Percentiles rank a stretch among this genome's conserved stretches.
phyloP scores from a whole-genome alignment of 257 asterid species.

The Lycium barbarum region DNA sequence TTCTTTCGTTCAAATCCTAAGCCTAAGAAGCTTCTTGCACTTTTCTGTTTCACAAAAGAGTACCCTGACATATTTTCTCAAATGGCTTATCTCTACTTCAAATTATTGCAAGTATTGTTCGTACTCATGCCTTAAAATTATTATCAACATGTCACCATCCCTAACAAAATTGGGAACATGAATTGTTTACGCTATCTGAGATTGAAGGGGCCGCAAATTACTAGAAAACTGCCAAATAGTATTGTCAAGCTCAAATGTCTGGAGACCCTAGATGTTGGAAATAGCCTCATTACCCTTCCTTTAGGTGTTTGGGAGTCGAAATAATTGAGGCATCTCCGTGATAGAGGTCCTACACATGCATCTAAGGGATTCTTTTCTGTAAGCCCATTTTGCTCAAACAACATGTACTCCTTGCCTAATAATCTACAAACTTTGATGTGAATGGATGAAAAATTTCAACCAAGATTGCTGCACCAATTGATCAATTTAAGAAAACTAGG shows the following conservation, averaged over 20 bases:
- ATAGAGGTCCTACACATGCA: not conserved
- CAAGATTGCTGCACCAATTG: not conserved
- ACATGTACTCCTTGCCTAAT: conserved; percentile 12
- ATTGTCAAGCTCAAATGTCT: conserved; percentile 25
- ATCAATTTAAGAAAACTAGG: conserved; percentile 29
- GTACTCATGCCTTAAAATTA: not conserved
- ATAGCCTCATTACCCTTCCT: not conserved
- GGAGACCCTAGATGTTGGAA: conserved; percentile 26
- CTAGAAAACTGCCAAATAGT: not conserved
- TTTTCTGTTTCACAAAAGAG: not conserved
- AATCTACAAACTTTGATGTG: conserved; percentile 29
- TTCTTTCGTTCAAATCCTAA: not conserved
- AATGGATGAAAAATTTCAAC: not conserved
- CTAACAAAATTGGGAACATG: conserved; percentile 28
- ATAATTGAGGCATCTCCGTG: not conserved
- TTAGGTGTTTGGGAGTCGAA: conserved; percentile 24
- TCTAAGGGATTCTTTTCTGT: not conserved
- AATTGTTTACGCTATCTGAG: conserved; percentile 23
- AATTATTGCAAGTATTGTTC: conserved; percentile 3
- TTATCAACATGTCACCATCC: not conserved
- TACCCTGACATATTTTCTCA: not conserved
- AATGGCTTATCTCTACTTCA: not conserved
- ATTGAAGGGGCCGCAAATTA: not conserved
- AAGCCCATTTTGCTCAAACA: not conserved
- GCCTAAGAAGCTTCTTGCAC: not conserved